These are phyloP conservation scores for Pseudofabraea citricarpa DNA, from an alignment of 2,329 filamentous ascomycete genomes.

Conservation along the genomic window DNA sequence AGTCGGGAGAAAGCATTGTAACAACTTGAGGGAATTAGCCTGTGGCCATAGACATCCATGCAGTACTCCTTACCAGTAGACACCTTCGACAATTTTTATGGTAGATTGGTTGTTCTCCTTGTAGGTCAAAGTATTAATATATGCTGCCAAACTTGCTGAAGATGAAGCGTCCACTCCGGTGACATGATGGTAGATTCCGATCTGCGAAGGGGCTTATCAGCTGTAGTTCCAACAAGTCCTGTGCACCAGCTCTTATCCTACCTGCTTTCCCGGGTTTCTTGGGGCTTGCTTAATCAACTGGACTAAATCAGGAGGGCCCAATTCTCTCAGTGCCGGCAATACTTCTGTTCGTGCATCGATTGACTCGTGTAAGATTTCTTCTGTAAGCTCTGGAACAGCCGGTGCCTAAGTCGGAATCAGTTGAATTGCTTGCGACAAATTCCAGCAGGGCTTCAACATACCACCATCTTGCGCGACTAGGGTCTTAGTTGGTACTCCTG, in stretches of 20 bases:
- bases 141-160: conserved; percentile 91
- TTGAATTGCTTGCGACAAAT: neutral
- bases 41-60: neutral
- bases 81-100: conserved; percentile 83
- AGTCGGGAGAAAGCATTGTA: conserved; percentile 99
- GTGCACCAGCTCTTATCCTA: conserved; percentile 21
- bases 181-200: conserved; percentile 95
- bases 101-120: conserved; percentile 73
- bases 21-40: conserved; percentile 51
- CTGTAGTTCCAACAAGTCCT: no score
- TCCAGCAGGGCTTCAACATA: neutral
- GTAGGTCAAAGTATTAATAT: conserved; percentile 97
- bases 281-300: conserved; percentile 78
- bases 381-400: conserved; percentile 80
- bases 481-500: neutral
- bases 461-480: neutral
- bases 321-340: conserved; percentile 78
- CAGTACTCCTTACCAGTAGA: conserved; percentile 79
- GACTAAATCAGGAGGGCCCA: conserved; percentile 92
- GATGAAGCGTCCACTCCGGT: conserved; percentile 96
- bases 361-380: conserved; percentile 87
- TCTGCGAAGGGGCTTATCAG: conserved; percentile 43
- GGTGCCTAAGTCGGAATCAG: conserved; percentile 37
- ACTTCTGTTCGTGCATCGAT: conserved; percentile 91
- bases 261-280: conserved; percentile 53